These are phyloP conservation scores for Phytophthora megakarya DNA, from an alignment of 352 stramenopile genomes.

Conservation along the genomic window DNA sequence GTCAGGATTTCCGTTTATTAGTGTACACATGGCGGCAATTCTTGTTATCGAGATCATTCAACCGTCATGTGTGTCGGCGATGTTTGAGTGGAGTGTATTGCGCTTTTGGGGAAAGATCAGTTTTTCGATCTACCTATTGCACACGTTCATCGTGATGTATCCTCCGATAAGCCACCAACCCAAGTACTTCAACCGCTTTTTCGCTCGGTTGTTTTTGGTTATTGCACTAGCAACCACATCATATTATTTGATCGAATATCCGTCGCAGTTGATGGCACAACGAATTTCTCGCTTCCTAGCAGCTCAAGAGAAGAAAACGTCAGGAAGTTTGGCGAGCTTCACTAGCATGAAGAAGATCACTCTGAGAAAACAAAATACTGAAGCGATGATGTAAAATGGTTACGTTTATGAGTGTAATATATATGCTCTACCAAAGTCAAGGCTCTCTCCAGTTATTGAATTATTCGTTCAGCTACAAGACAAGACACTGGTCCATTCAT, in stretches of 20 bases:
- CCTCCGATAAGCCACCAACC: slow-evolving; percentile 18
- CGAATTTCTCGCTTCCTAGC: slow-evolving; percentile 33
- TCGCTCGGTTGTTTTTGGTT: slow-evolving; percentile 37
- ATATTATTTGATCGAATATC: slow-evolving; percentile 50
- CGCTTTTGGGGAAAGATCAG: slow-evolving; percentile 50
- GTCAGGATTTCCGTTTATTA: slow-evolving; percentile 34
- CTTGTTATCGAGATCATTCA: slow-evolving; percentile 46
- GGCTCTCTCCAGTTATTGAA: not conserved
- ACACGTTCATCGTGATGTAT: slow-evolving; percentile 43
- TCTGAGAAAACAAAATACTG: slow-evolving; percentile 9
- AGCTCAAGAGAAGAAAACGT: slow-evolving; percentile 18
- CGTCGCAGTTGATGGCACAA: slow-evolving; percentile 44
- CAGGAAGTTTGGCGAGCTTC: slow-evolving; percentile 10
- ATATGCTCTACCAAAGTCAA: not conserved
- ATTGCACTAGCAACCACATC: slow-evolving; percentile 32
- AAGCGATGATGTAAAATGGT: slow-evolving; percentile 2
- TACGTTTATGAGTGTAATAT: slow-evolving; percentile 13
- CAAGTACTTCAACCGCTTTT: slow-evolving; percentile 44
- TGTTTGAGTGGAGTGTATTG: slow-evolving; percentile 48
- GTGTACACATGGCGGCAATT: slow-evolving; percentile 30
- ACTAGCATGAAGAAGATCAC: slow-evolving; percentile 24
- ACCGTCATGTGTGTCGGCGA: slow-evolving; percentile 35
- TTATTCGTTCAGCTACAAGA: not conserved
- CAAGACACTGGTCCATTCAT: not conserved
- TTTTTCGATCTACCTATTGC: slow-evolving; percentile 52